Base-by-base conservation (phyloP, 2,329 filamentous ascomycete species). In the Claviceps cyperi region DNA sequence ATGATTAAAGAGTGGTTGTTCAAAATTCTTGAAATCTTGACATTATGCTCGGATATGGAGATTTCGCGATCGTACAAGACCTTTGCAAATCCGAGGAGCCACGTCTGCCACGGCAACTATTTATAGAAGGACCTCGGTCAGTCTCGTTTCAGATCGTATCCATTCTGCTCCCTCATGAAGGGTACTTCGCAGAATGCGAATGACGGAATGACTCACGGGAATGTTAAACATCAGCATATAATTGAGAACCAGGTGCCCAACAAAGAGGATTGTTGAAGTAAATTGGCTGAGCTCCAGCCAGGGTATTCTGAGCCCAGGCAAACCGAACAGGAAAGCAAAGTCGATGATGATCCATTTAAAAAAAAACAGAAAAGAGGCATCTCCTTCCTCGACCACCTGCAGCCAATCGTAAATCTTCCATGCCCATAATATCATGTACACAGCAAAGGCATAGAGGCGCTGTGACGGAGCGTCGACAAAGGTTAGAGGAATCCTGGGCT, bases 1-100 rank as follows among this genome's bases (percentile, higher is more conserved):
- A 95, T 77, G 55, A 98, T 97, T 60, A 97, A 76, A 21, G 90
- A 95, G 35, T 87, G 79, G 64, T 97, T 96, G 64, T 96, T 87
- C 53, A 95, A 73, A 55, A 98, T 90, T 54, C 78, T 83, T 28
- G 84, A 85, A 15, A 90, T 81, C 62, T 94, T 94, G 63, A 98
- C 91, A 61, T 83, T 87, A 57, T 85, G 82, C 65, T 96, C 94
- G n/a, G 87, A 92, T 56, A 98, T 84, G 48, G 91, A 88, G 53
- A 95, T 70, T 68, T 98, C 92, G 60, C 87, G 84, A 64, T 97
- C 90, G 69, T 92, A 97, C 47, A 96, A 76, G 55, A 94, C 73
- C 67, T 88, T 92, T 55, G 81, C 74, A 46, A 94, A 63, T 43
- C 80, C 81, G 45, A 86, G 70, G 40, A 94, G 67, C 77, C 83